Evolutionary conservation across 768 basidiomycete species (phyloP), one percentile per base, ranked within the genome.

Genomic region (Jaapia argillacea): DNA sequence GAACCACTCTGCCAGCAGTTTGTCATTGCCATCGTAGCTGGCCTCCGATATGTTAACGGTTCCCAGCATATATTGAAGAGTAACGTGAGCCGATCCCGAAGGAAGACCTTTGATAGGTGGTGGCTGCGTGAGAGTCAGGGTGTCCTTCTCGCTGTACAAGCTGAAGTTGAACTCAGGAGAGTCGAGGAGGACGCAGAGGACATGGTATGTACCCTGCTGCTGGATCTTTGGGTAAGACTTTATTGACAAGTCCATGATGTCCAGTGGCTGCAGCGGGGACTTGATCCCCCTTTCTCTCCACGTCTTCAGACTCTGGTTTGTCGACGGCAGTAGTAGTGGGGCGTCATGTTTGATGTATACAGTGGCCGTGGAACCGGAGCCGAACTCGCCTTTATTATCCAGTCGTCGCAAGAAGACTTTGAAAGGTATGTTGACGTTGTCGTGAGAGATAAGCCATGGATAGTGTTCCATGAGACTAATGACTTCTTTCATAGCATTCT

Each of bases 381-480:
- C 44, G 25, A 48, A 48, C 7, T 42, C 40, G 10, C 33, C 27
- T 7, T 45, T 37, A 36, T 47, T 26, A 24, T 39, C n/a, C 16
- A 24, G 13, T 2, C 43, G 44, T 24, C 42, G 44, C 5, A 6
- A 10, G 27, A 38, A 46, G 2, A 45, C 45, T 1, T 22, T 33
- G 36, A 43, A 43, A 13, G 21, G 20, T 6, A 49, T 36, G 37
- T 49, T 49, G 21, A 49, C 18, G 27, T 49, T 49, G 28, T 49
- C 48, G 24, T 47, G 33, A 1, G 39, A 20, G 22, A 39, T 25
- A 39, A 43, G 33, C 22, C 40, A 51, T 1, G 38, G 18, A 4
- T 36, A 28, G 0, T 24, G 1, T 0, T 26, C 33, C 6, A 46
- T 37, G 23, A 43, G 23, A 22, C 6, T 23, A 27, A 20, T 35